phyloP scores from a whole-genome alignment of 495 filamentous ascomycete species.

The Cercophora sp. region DNA sequence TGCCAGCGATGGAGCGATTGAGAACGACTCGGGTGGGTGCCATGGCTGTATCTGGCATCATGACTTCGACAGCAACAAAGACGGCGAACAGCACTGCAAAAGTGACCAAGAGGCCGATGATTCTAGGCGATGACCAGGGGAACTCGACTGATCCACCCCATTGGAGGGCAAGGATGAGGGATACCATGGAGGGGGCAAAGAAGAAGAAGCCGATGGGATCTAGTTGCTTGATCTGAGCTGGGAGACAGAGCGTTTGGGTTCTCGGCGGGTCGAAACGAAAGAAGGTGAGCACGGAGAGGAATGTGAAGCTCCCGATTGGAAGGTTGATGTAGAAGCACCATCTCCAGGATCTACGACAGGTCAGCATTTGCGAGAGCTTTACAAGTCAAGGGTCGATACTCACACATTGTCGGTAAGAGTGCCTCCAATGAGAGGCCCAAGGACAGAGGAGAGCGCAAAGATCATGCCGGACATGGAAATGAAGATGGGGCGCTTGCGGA shows the following conservation, averaged over 20 bases:
- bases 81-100: conserved; percentile 38
- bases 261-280: conserved; percentile 39
- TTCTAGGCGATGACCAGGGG: conserved; percentile 41
- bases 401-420: conserved; percentile 34
- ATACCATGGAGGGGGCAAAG: conserved; percentile 62
- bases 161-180: conserved; percentile 68
- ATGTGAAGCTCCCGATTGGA: conserved; percentile 61
- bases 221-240: conserved; percentile 50
- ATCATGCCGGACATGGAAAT: conserved; percentile 42
- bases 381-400: neutral
- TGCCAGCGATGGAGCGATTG: conserved; percentile 47
- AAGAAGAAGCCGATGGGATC: conserved; percentile 59
- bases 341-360: conserved; percentile 54
- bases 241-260: conserved; percentile 34
- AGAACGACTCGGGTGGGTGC: conserved; percentile 51
- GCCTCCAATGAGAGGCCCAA: conserved; percentile 60
- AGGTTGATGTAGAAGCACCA: conserved; percentile 80
- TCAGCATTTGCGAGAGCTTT: neutral
- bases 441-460: conserved; percentile 63
- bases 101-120: conserved; percentile 43
- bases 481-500: conserved; percentile 44
- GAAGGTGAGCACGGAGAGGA: conserved; percentile 55
- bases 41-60: conserved; percentile 56
- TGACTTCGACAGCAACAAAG: conserved; percentile 51
- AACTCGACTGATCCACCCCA: conserved; percentile 69